Evolutionary conservation across 208 protist species (phyloP), one percentile per base, ranked within the genome.

Genomic region (Zelonia costaricensis): DNA sequence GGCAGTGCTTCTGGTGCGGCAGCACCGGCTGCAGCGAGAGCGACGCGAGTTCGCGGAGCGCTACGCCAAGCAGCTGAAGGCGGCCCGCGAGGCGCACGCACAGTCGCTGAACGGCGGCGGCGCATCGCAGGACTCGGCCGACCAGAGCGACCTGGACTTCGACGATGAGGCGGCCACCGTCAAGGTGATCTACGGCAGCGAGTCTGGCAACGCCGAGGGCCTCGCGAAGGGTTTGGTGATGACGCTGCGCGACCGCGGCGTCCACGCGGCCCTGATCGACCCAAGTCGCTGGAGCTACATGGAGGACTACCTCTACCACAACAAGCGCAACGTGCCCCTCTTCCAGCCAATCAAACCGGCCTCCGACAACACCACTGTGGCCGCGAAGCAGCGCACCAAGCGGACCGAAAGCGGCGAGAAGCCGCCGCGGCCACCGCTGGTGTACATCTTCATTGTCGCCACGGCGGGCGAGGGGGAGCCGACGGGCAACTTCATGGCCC

Each of bases 381-480:
- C 30, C 27, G 15, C 13, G 4, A 44, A 18, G 25, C 23, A 47
- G 16, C 23, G 23, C 7, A 10, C 36, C 54, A 55, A 25, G n/a
- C n/a, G n/a, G 33, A 10, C 49, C n/a, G 0, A 27, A 27, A 12
- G 45, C 15, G 23, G 28, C 16, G 13, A 36, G 58, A 38, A 20
- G n/a, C 3, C 4, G 38, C 18, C 33, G n/a, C 20, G 40, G 25
- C 12, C 20, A 23, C 62, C 56, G 18, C 48, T 67, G 13, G 60
- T 93, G 5, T 74, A 73, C 58, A 49, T 87, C 6, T 93, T 91
- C 73, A 68, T 93, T 15, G 60, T 91, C 0, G 55, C 87, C 15
- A 93, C 84, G 2, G 69, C 78, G 0, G 87, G 87, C 22, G 87
- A 89, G 56, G 87, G 87, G 5, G 84, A 91, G 51, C 68, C 84